Evolutionary conservation across 768 basidiomycete genomes (phyloP).

Genomic region (Tylopilus rubrobrunneus): DNA sequence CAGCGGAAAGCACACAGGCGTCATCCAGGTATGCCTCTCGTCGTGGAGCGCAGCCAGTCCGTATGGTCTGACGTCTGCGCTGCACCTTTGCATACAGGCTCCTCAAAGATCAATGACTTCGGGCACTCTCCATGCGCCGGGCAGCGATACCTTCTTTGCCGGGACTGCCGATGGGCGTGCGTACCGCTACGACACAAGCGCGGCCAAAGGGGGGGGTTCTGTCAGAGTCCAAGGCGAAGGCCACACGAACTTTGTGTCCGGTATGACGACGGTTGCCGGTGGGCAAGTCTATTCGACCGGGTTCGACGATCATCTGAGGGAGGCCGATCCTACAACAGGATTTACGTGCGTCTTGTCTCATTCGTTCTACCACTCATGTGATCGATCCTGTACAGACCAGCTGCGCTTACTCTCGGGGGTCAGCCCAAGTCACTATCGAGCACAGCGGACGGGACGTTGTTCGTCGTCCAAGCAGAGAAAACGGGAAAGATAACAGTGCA

Average conservation of each 20-base stretch:
- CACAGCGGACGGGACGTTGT: constrained; percentile 57
- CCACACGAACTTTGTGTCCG: constrained; percentile 70
- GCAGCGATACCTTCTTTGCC: constrained; percentile 61
- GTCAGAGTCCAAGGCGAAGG: constrained; percentile 56
- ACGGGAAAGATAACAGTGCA: constrained; percentile 46
- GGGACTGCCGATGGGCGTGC: constrained; percentile 80
- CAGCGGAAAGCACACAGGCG: constrained; percentile 53
- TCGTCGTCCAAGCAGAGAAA: constrained; percentile 48
- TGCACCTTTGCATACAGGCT: constrained; percentile 42
- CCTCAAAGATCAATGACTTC: constrained; percentile 81
- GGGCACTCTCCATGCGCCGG: constrained; percentile 37
- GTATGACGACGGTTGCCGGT: constrained; percentile 43
- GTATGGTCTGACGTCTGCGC: not conserved
- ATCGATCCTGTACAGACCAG: constrained; percentile 37
- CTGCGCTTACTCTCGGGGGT: constrained; percentile 47
- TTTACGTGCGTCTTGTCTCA: constrained; percentile 26
- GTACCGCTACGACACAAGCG: constrained; percentile 51
- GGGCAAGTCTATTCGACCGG: constrained; percentile 68
- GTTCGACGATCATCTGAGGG: constrained; percentile 76
- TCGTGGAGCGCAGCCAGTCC: not conserved
- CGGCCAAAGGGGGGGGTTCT: constrained; percentile 7
- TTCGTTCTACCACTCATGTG: not conserved
- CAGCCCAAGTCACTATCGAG: constrained; percentile 70
- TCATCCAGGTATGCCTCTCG: constrained; percentile 52
- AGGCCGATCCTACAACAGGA: constrained; percentile 44